phyloP scores from a whole-genome alignment of 202 grass and related monocot genomes.

The Elaeis oleifera region DNA sequence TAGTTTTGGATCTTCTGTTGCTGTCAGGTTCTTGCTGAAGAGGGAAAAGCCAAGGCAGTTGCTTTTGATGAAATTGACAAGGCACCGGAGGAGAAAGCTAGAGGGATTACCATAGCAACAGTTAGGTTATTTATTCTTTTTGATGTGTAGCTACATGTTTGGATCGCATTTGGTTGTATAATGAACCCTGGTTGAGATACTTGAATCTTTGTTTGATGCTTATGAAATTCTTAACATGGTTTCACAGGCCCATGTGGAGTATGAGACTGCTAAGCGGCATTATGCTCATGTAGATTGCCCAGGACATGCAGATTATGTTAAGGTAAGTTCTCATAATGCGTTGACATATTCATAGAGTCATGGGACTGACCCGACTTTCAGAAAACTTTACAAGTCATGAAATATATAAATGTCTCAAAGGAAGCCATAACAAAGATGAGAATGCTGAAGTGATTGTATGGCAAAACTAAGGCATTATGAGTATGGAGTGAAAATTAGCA shows the following conservation, averaged over 20 bases:
- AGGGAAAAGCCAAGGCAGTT: constrained; percentile 81
- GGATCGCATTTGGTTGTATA: neutral
- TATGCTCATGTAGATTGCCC: constrained; percentile 98
- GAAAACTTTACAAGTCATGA: too few species aligned
- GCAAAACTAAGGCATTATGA: too few species aligned
- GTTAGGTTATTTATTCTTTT: constrained; percentile 25
- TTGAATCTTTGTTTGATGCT: neutral
- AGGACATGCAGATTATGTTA: constrained; percentile 95
- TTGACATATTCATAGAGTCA: too few species aligned
- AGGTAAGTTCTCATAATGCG: constrained; percentile 36
- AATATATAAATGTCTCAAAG: too few species aligned
- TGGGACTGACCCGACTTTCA: too few species aligned
- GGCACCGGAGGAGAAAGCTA: constrained; percentile 98
- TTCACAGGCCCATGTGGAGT: constrained; percentile 95
- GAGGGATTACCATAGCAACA: constrained; percentile 98
- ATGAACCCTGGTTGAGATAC: neutral
- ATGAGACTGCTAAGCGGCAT: constrained; percentile 84
- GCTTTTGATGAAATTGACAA: constrained; percentile 99
- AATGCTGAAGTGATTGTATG: too few species aligned
- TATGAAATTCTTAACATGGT: neutral
- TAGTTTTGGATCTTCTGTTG: neutral
- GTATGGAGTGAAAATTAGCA: too few species aligned
- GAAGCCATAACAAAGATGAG: too few species aligned
- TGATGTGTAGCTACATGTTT: neutral
- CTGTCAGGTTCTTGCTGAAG: constrained; percentile 61